Conservation (phyloP, 2,329 filamentous ascomycete genomes). For the Alternaria ethzedia region DNA sequence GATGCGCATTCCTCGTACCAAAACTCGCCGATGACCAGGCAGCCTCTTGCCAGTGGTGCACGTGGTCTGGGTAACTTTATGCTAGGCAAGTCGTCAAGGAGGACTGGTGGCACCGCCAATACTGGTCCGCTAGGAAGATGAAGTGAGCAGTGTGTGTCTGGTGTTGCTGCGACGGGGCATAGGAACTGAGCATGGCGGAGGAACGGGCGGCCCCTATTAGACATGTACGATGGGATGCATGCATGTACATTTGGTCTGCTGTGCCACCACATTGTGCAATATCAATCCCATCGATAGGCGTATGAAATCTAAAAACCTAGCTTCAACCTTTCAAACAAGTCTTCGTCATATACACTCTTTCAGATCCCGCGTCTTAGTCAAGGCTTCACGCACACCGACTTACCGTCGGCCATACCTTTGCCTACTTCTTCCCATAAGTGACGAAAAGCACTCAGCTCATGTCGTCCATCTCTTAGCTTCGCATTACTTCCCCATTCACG, state of each 20-base stretch:
- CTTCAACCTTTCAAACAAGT: no score
- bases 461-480: background rate
- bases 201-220: no score
- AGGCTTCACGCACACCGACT: background rate
- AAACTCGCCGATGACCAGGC: constrained; percentile 41
- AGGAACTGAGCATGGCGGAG: background rate
- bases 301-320: background rate
- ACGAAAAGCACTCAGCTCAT: background rate
- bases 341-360: no score
- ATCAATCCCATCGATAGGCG: no score
- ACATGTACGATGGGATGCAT: no score
- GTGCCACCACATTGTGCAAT: background rate
- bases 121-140: constrained; percentile 19
- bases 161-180: background rate
- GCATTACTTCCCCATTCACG: background rate
- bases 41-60: constrained; percentile 35
- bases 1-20: constrained; percentile 31
- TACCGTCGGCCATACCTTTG: background rate
- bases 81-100: constrained; percentile 41
- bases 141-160: background rate
- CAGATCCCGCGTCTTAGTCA: no score
- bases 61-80: constrained; percentile 33
- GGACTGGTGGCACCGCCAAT: constrained; percentile 11
- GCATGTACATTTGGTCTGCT: background rate
- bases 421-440: background rate